Evolutionary conservation across 495 filamentous ascomycete species (phyloP).

Genomic region (Tetracladium setigerum): DNA sequence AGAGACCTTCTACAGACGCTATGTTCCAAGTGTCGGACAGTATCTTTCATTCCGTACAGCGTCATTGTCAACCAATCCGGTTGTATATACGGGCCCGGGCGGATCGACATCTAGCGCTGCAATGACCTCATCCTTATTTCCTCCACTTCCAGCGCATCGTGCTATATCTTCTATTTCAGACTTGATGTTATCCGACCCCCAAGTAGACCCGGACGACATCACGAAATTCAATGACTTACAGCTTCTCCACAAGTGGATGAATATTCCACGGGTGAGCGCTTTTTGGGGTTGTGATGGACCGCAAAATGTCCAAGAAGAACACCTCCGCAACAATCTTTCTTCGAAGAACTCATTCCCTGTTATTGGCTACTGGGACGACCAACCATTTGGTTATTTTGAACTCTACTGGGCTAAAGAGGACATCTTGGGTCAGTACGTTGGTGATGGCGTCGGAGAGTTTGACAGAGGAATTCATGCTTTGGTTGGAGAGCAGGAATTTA

Average conservation of each 20-base stretch:
- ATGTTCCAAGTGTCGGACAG: conserved; percentile 71
- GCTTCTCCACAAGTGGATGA: conserved; percentile 85
- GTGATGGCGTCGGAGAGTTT: conserved; percentile 58
- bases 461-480: conserved; percentile 85
- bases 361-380: conserved; percentile 89
- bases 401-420: conserved; percentile 99
- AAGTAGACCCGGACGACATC: conserved; percentile 24
- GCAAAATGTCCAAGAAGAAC: conserved; percentile 51
- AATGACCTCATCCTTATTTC: conserved; percentile 18
- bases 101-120: too few species aligned
- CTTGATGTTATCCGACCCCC: conserved; percentile 10
- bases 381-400: conserved; percentile 96
- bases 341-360: conserved; percentile 76
- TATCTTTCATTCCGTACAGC: conserved; percentile 86
- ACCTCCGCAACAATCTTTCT: conserved; percentile 57
- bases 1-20: conserved; percentile 84
- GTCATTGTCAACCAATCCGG: conserved; percentile 45
- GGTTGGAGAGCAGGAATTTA: conserved; percentile 87
- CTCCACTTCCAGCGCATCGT: conserved; percentile 20
- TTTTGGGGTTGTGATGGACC: conserved; percentile 75
- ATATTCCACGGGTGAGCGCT: conserved; percentile 70
- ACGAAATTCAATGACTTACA: conserved; percentile 56
- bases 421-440: conserved; percentile 56
- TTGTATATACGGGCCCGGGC: conserved; percentile 47
- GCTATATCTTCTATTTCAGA: conserved; percentile 18